Percentiles rank a stretch among this genome's conserved stretches.
Conservation (phyloP, 306 rosid species). For the Begonia masoniana region DNA sequence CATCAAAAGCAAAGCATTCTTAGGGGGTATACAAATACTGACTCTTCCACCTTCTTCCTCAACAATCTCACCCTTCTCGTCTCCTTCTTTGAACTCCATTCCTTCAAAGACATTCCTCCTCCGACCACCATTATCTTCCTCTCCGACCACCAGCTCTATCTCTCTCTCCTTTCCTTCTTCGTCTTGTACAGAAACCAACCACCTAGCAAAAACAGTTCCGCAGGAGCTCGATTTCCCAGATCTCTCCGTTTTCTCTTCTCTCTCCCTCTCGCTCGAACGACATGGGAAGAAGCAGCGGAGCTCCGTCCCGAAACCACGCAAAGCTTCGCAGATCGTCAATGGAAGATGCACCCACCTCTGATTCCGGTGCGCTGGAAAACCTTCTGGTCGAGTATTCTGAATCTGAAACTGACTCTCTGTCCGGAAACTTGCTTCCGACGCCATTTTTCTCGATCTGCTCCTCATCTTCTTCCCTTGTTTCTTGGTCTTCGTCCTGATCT, state of each 20-base stretch:
- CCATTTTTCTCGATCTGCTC: slow-evolving; percentile 44
- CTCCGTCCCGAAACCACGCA: slow-evolving; percentile 55
- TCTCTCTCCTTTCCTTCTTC: slow-evolving; percentile 51
- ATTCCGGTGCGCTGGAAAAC: slow-evolving; percentile 38
- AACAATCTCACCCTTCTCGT: slow-evolving; percentile 5
- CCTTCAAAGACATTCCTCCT: slow-evolving; percentile 68
- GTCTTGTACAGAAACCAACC: slow-evolving; percentile 75
- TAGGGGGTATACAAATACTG: slow-evolving; percentile 71
- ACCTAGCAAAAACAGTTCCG: slow-evolving; percentile 55
- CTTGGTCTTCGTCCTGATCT: slow-evolving; percentile 82
- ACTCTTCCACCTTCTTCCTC: slow-evolving; percentile 36
- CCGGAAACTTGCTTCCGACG: slow-evolving; percentile 47
- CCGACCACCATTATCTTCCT: slow-evolving; percentile 14
- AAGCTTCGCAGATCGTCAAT: slow-evolving; percentile 74
- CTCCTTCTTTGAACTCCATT: slow-evolving; percentile 32
- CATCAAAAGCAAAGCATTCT: slow-evolving; percentile 88
- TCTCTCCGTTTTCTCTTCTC: slow-evolving; percentile 24
- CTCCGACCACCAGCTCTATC: slow-evolving; percentile 49
- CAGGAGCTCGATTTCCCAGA: slow-evolving; percentile 44
- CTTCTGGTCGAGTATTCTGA: slow-evolving; percentile 33
- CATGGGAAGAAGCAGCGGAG: slow-evolving; percentile 78
- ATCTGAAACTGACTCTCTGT: neutral
- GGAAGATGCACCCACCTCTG: slow-evolving; percentile 94
- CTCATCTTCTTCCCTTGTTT: slow-evolving; percentile 84
- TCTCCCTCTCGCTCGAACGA: slow-evolving; percentile 38